phyloP scores from a whole-genome alignment of 208 protist species.

The Entamoeba moshkovskii region DNA sequence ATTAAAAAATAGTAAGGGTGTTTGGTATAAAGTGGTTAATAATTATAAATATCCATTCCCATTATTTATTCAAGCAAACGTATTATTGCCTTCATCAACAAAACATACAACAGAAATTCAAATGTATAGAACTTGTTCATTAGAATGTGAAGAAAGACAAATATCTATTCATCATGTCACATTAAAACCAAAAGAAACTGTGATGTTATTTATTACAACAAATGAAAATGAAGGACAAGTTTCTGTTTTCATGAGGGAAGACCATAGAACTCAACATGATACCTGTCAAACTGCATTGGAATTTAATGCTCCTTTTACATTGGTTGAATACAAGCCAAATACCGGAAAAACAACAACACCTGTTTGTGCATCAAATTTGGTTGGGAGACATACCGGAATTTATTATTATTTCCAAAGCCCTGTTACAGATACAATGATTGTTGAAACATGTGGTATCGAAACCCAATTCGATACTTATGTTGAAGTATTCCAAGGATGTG shows the following conservation, averaged over 20 bases:
- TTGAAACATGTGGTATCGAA: neutral
- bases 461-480: neutral
- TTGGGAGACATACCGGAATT: neutral
- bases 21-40: neutral
- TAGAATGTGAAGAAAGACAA: neutral
- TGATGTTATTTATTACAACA: neutral
- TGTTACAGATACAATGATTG: neutral
- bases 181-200: neutral
- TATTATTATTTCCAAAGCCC: constrained; percentile 3
- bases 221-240: neutral
- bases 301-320: neutral
- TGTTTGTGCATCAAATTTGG: neutral
- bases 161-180: neutral
- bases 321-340: neutral
- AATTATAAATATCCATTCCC: neutral
- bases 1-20: neutral
- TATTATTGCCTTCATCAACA: neutral
- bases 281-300: neutral
- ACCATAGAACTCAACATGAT: neutral
- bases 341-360: neutral
- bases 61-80: neutral
- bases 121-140: neutral
- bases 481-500: neutral
- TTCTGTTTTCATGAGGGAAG: neutral
- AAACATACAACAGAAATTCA: neutral